A percentile compares a stretch with the other conserved stretches of the same genome.
Evolutionary conservation across 352 stramenopile genomes (phyloP).

Genomic region (Thraustochytrium striatum): DNA sequence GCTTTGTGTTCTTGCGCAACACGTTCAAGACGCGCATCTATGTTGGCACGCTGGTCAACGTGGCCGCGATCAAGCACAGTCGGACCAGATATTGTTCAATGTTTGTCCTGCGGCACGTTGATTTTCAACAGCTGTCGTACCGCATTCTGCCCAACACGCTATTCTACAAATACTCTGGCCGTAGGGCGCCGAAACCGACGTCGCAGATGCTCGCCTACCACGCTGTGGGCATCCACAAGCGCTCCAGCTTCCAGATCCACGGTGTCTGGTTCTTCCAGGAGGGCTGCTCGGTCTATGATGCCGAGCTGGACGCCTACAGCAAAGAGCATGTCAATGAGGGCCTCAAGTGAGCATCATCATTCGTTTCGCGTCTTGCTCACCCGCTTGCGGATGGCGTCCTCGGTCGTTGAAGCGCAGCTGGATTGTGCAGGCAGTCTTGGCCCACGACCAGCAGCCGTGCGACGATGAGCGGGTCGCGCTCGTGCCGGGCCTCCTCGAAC

Average conservation of each 20-base stretch:
- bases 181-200: neutral
- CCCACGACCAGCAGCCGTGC: conserved; percentile 67
- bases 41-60: neutral
- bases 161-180: conserved; percentile 20
- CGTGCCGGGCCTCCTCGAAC: conserved; percentile 63
- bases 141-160: neutral
- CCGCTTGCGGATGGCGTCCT: conserved; percentile 54
- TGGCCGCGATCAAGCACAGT: neutral
- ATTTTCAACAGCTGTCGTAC: neutral
- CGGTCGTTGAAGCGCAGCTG: conserved; percentile 67
- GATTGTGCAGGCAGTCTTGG: conserved; percentile 64
- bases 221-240: neutral
- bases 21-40: neutral
- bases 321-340: too few relatives aligned
- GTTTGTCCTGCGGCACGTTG: neutral
- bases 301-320: neutral
- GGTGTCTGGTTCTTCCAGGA: neutral
- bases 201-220: neutral
- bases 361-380: conserved; percentile 32
- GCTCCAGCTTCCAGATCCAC: neutral
- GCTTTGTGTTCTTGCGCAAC: neutral
- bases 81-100: conserved; percentile 21
- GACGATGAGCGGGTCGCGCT: conserved; percentile 68
- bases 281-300: neutral
- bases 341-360: too few relatives aligned